Conservation (phyloP, 2,329 filamentous ascomycete genomes). For the Alternaria longipes region DNA sequence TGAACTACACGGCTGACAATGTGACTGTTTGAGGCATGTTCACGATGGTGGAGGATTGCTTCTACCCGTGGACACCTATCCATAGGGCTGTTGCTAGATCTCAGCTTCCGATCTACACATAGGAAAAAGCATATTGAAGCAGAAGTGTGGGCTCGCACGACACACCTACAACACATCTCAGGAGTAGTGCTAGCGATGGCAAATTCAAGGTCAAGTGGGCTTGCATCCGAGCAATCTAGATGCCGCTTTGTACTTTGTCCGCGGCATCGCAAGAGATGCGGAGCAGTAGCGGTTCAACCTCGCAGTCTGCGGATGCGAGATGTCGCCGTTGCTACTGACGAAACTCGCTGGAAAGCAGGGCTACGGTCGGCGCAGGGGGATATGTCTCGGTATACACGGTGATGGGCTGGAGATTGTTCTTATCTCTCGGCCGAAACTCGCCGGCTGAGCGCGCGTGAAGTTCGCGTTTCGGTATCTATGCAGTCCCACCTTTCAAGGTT, state of each 20-base stretch:
- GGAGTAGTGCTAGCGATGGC: conserved; percentile 2
- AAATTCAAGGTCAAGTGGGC: conserved; percentile 12
- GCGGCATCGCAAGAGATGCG: conserved; percentile 22
- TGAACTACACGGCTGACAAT: background rate
- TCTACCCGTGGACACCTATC: too few species aligned
- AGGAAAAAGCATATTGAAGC: background rate
- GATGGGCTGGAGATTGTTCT: conserved; percentile 24
- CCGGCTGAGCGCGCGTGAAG: conserved; percentile 21
- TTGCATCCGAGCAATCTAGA: conserved; percentile 25
- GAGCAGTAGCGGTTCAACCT: conserved; percentile 38
- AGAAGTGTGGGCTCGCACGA: conserved; percentile 2
- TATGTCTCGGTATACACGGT: conserved; percentile 19
- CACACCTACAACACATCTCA: background rate
- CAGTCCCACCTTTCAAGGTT: background rate
- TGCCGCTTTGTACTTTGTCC: conserved; percentile 14
- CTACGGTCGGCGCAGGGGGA: conserved; percentile 17
- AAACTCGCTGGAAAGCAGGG: conserved; percentile 27
- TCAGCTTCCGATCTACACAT: background rate
- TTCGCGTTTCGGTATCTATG: conserved; percentile 17
- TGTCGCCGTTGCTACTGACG: conserved; percentile 35
- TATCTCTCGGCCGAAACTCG: conserved; percentile 19
- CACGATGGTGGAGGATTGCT: background rate
- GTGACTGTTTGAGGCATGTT: background rate
- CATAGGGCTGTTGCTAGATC: background rate
- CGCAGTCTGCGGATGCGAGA: conserved; percentile 43